A percentile compares a stretch with the other conserved stretches of the same genome.
Conservation (phyloP, 805 yeast genomes). For the Metschnikowia reukaufii region DNA sequence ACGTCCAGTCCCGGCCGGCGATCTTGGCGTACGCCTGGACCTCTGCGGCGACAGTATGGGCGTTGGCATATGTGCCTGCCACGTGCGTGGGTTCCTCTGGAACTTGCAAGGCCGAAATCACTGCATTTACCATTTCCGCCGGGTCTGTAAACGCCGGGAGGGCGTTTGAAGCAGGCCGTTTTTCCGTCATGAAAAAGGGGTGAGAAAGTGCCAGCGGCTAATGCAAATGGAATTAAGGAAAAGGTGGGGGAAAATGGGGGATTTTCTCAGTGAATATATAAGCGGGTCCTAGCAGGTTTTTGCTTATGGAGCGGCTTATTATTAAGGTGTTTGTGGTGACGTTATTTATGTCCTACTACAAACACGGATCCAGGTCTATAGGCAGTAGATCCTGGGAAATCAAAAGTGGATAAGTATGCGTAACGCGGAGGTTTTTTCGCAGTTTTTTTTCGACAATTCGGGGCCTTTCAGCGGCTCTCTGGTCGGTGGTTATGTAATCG, state of each 20-base stretch:
- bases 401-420: no score
- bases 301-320: no score
- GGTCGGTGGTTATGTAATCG: no score
- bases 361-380: no score
- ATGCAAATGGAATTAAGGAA: neutral
- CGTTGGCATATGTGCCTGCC: constrained; percentile 70
- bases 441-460: neutral
- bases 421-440: no score
- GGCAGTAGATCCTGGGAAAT: no score
- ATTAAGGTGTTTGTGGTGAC: no score
- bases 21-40: constrained; percentile 98
- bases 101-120: constrained; percentile 63
- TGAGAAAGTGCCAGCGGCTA: neutral
- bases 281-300: no score
- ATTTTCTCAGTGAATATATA: no score
- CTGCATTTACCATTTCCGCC: constrained; percentile 66
- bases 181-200: constrained; percentile 3
- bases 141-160: constrained; percentile 54
- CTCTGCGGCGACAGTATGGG: constrained; percentile 64
- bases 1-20: constrained; percentile 93
- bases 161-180: constrained; percentile 14
- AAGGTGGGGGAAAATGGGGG: no score
- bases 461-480: no score
- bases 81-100: constrained; percentile 80
- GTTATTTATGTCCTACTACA: no score